Evolutionary conservation across 1,139 yeast species (phyloP).

Genomic region (Casaregolazyma suthepensis): DNA sequence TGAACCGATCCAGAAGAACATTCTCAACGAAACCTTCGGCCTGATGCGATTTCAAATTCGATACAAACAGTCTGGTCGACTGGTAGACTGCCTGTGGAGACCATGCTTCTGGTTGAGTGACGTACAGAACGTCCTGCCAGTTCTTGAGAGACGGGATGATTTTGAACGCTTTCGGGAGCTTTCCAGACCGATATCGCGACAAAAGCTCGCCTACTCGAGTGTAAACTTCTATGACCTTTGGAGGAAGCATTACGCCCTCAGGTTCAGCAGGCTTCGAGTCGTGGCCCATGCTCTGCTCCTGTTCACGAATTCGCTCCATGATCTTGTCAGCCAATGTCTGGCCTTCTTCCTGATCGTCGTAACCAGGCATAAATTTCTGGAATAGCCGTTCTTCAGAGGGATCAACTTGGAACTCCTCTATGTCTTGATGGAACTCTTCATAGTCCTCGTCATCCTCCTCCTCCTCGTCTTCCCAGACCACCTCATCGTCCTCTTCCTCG

Average conservation of each 20-base stretch:
- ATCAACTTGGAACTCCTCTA: slow-evolving; percentile 45
- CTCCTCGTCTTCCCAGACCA: slow-evolving; percentile 32
- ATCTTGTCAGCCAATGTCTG: slow-evolving; percentile 84
- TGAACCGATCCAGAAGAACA: slow-evolving; percentile 77
- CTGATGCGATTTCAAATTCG: slow-evolving; percentile 79
- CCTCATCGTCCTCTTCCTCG: slow-evolving; percentile 24
- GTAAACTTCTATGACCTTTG: slow-evolving; percentile 92
- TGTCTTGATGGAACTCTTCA: slow-evolving; percentile 48
- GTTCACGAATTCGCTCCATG: slow-evolving; percentile 79
- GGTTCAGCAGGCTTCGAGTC: slow-evolving; percentile 8
- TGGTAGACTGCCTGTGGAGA: slow-evolving; percentile 95
- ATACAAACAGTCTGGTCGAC: slow-evolving; percentile 89
- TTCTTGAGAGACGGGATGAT: slow-evolving; percentile 86
- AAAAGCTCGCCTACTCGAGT: slow-evolving; percentile 84
- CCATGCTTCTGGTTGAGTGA: slow-evolving; percentile 90
- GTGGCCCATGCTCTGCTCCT: slow-evolving; percentile 39
- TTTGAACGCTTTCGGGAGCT: slow-evolving; percentile 88
- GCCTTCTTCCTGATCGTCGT: slow-evolving; percentile 53
- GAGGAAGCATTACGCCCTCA: slow-evolving; percentile 71
- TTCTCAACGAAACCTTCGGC: slow-evolving; percentile 76
- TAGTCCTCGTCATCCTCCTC: slow-evolving; percentile 41
- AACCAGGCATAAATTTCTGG: slow-evolving; percentile 33
- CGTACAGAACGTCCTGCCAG: slow-evolving; percentile 93
- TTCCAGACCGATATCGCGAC: slow-evolving; percentile 92
- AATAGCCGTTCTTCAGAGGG: slow-evolving; percentile 38